Evolutionary conservation across 305 asterid species (phyloP), one percentile per base, ranked within the genome.

Genomic region (Fraxinus nigra): DNA sequence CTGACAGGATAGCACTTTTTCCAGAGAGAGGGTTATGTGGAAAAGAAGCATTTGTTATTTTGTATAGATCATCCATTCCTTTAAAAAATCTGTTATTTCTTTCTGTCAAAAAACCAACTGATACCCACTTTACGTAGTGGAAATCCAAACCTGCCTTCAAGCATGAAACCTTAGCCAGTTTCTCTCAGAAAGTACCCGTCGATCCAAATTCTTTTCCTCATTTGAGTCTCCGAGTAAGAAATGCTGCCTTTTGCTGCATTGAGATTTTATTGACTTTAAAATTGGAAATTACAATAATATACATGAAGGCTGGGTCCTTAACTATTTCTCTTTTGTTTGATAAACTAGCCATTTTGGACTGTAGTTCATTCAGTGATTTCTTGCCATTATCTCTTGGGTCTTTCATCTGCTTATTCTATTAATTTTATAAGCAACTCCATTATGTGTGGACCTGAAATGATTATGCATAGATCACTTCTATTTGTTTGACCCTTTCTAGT

Each of bases 1-100:
- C 32, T 67, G 63, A 51, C 10, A 28, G n/a, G 9, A 16, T 30
- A 46, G 22, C 69, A 56, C 69, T 59, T 18, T 59, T 46, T 46
- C 22, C 54, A 54, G 26, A 43, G 32, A 38, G 72, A 51, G 1
- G 63, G 75, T 43, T 63, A 72, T 33, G 69, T 26, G 51, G 77
- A 70, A 67, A 59, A 59, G 34, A 75, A 75, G 46, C 81, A 38
- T 76, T 65, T 26, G 26, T 76, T 76, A 37, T 76, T 61, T 82
- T 43, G 37, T 18, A 22, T 82, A 3, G 77, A 46, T 67, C 16
- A 22, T 67, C 14, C 9, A 35, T 75, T 56, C 37, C 79, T 61
- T 30, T 26, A 30, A n/a, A 24, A 37, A 30, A 76, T 28, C 30
- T 69, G 34, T 40, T 18, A 14, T 16, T 46, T 76, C 30, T 67